Base-by-base conservation (phyloP, 2,329 filamentous ascomycete species). In the Microcyclosporella mali region DNA sequence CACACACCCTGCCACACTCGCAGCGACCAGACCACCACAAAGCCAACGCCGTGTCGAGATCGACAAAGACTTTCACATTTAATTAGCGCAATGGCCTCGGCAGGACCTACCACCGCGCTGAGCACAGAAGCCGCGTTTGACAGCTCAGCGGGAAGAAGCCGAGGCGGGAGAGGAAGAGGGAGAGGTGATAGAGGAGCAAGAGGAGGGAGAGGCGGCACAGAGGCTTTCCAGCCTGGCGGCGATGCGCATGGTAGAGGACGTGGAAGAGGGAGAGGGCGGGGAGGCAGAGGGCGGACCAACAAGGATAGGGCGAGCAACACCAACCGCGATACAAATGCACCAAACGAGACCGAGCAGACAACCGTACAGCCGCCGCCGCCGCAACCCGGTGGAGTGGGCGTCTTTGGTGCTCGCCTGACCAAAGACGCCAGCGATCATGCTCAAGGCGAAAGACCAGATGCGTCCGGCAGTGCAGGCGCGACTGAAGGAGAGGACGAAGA, bases 331-430 rank as follows among this genome's bases (percentile, higher is more conserved):
- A 31, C 43, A 15, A 36, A 43, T n/a, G 56, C 25, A 50, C 58
- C 34, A 53, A 53, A 32, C 17, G 39, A 35, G 25, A 51, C 49
- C 35, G 47, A 55, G 31, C 52, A 52, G 50, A 47, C 56, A 14
- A 50, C 51, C 38, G 35, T 47, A 43, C 56, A 64, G 56, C 66
- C 67, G 51, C 21, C 21, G n/a, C 67, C 66, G 35, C 65, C 63
- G 12, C 57, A 59, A 43, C 58, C 52, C 42, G 56, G 60, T 47
- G 58, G 61, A 47, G 56, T 48, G 39, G 56, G 59, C 63, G 66
- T 60, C 65, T 66, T 66, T 65, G 64, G 69, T 69, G 61, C 57
- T 64, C 65, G 63, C 67, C 65, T 66, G 66, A 68, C 66, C 64
- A 67, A 66, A 69, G 67, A 66, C 68, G 68, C 69, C 66, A 56